Conservation (phyloP, 768 basidiomycete species). For the Candolleomyces aberdarensis region DNA sequence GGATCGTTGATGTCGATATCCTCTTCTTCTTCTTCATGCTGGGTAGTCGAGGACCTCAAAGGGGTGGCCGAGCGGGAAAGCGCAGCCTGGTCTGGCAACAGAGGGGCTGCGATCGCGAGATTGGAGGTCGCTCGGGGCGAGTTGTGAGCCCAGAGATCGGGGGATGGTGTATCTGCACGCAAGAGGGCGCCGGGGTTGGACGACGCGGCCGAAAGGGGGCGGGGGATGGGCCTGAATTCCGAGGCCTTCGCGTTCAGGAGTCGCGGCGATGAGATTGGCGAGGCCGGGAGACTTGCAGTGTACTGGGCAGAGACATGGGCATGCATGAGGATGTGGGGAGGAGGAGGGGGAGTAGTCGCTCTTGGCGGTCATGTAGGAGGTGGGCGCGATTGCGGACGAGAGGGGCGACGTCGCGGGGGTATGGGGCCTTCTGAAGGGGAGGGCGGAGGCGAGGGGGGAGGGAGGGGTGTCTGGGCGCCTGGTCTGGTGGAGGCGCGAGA, state of each 20-base stretch:
- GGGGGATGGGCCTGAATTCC: constrained; percentile 83
- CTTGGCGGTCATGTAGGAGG: constrained; percentile 53
- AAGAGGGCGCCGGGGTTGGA: constrained; percentile 54
- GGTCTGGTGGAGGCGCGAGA: constrained; percentile 75
- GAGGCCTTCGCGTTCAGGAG: constrained; percentile 86
- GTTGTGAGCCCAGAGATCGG: constrained; percentile 85
- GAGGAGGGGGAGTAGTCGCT: constrained; percentile 60
- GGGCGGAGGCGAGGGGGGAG: constrained; percentile 64
- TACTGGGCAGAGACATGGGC: constrained; percentile 59
- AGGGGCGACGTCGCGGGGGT: constrained; percentile 78
- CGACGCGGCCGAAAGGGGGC: constrained; percentile 74
- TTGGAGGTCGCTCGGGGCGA: constrained; percentile 73
- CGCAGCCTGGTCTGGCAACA: constrained; percentile 67
- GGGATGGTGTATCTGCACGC: constrained; percentile 80
- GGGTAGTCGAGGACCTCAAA: constrained; percentile 61
- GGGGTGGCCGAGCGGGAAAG: constrained; percentile 60
- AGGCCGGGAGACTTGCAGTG: constrained; percentile 79
- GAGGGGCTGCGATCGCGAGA: constrained; percentile 87
- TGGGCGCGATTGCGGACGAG: constrained; percentile 41
- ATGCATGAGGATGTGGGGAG: constrained; percentile 63
- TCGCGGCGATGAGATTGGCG: constrained; percentile 81
- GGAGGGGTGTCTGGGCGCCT: constrained; percentile 33
- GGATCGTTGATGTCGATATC: constrained; percentile 62
- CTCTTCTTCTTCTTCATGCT: constrained; percentile 59
- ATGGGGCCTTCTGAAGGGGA: constrained; percentile 72